Base-by-base conservation (phyloP, 805 yeast species). In the Priceomyces carsonii region DNA sequence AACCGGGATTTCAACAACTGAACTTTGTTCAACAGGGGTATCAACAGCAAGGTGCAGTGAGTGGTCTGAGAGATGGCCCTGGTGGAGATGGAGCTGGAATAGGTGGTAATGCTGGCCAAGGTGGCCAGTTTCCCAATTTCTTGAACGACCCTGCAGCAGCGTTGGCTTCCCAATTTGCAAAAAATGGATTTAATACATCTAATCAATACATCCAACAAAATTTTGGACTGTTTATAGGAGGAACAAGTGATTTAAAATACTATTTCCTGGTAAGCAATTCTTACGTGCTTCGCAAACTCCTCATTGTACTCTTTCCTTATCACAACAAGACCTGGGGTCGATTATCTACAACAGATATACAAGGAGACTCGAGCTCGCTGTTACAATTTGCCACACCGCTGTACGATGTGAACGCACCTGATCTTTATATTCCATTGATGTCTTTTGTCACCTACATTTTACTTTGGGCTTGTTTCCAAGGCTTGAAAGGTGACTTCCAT, bases 341-440 rank as follows among this genome's bases (percentile, higher is more conserved):
- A 42, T 56, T 69, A 32, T 48, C 62, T 15, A 46, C 57, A 6
- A 41, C 42, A 28, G 41, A 49, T 35, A 24, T 43, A 21, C 37
- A 38, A 19, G 21, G 23, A 16, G 31, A 36, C 10, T 22, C 38
- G 7, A 54, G 50, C 29, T 49, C 62, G 14, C 41, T 47, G 15
- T 61, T 58, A 19, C 46, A 56, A 14, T 87, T 72, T 58, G 82
- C 87, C 2, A 79, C 86, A 8, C 96, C 99, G 10, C 63, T 75
- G 29, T 86, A 85, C 42, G 99, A 93, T 57, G 72, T 83, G 39
- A 93, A 95, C 53, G 95, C 98, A 0, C 99, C 99, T 2, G 99
- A 93, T 58, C 74, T 93, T 68, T 93, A 93, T 61, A 86, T 93
- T 36, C 99, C 99, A 5, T 63, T 86, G 42, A 93, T 95, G 97